Conservation (phyloP, 2,329 filamentous ascomycete genomes). For the Neofusicoccum ribis region DNA sequence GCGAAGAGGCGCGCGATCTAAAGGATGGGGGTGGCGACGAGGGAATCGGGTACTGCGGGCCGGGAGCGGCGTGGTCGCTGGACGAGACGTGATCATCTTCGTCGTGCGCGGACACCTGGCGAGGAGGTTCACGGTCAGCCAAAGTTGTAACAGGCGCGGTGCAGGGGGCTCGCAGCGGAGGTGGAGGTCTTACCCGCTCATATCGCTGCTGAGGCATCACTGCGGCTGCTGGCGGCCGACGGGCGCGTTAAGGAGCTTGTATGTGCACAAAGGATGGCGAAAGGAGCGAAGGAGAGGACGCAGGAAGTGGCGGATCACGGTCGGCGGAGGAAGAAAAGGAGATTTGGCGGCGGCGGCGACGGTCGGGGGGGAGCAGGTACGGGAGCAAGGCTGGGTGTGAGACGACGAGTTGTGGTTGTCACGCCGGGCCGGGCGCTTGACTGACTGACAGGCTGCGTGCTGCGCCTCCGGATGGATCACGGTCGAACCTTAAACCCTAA, state of each 20-base stretch:
- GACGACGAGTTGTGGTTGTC: conserved; percentile 12
- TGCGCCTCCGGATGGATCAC: neutral
- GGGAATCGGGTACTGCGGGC: conserved; percentile 41
- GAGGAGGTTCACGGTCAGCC: neutral
- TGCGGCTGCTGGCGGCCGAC: conserved; percentile 21
- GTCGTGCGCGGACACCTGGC: conserved; percentile 46
- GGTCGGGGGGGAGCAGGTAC: conserved; percentile 3
- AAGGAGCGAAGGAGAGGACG: conserved; percentile 15
- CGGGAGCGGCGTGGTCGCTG: conserved; percentile 27
- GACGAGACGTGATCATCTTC: conserved; percentile 33
- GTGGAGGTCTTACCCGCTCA: conserved; percentile 44
- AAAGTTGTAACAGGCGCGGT: conserved; percentile 4
- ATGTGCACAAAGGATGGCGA: conserved; percentile 1
- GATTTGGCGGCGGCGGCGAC: neutral
- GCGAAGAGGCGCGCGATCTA: conserved; percentile 77
- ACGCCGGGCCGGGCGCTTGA: conserved; percentile 14
- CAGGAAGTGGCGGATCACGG: neutral
- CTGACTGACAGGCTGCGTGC: neutral
- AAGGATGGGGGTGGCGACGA: conserved; percentile 72
- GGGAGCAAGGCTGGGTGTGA: conserved; percentile 11
- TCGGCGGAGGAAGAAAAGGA: conserved; percentile 7
- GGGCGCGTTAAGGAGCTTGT: conserved; percentile 13
- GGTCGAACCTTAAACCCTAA: neutral
- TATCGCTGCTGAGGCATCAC: conserved; percentile 51
- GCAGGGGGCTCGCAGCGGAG: conserved; percentile 22